Evolutionary conservation across 345 rosid genomes (phyloP), one percentile per base, ranked within the genome.

Genomic region (Turnera subulata): DNA sequence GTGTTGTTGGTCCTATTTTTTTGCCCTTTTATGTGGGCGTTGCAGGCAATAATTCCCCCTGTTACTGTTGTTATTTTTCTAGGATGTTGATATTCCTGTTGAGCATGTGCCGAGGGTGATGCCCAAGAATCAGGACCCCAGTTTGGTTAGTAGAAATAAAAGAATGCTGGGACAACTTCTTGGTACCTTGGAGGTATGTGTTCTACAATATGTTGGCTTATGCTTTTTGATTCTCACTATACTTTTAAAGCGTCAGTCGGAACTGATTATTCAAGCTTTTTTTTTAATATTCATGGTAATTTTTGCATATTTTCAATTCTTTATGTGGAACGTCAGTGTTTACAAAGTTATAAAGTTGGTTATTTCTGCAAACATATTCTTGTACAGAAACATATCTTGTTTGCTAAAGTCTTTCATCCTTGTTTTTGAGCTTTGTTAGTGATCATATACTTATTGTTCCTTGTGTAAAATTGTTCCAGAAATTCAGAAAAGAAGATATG

Each of bases 151-250:
- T 66, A 81, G 99, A 75, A 93, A 93, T 76, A 93, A 79, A 75
- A 82, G 99, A 73, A 93, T 93, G 95, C 64, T 93, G 46, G 99
- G 96, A 43, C 96, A 85, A 72, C 97, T 93, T 69, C 73, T 85
- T 62, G 99, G 99, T 49, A 93, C 99, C 62, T 75, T 89, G 73
- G 99, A 93, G 97, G 99, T 93, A 80, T 67, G 73, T 23, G 25
- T 58, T 37, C 12, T 40, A 37, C 16, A 25, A 50, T 53, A 47
- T 24, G 61, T 61, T 55, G 37, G 35, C 11, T 47, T 21, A 5
- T 47, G 11, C 26, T 49, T 47, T 14, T n/a, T 45, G 48, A 19
- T 17, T 29, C 8, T 29, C 8, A 29, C 35, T 29, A 29, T 29
- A n/a, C 35, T 29, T 8, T 29, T 29, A 4, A 29, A 29, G 35